A percentile compares a stretch with the other conserved stretches of the same genome.
phyloP scores from a whole-genome alignment of 78 protist species.

The Dictyostelium firmibasis region DNA sequence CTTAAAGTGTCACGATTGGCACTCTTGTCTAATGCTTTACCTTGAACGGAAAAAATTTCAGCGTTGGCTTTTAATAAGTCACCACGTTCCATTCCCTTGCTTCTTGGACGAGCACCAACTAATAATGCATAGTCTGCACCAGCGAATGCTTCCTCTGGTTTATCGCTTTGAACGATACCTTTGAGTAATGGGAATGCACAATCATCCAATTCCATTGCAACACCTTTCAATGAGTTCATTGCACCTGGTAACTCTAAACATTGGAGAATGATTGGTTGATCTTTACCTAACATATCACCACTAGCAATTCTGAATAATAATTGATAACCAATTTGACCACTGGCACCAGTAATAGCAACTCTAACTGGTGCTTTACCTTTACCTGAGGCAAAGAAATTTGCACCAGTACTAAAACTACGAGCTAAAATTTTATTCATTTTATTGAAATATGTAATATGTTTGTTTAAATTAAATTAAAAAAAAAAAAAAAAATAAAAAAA shows the following conservation, averaged over 20 bases:
- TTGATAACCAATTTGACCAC: conserved; percentile 83
- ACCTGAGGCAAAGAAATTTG: conserved; percentile 36
- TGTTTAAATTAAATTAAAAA: background rate
- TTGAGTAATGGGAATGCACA: conserved; percentile 81
- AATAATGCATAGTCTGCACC: conserved; percentile 86
- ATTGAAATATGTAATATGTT: background rate
- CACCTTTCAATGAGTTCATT: conserved; percentile 82
- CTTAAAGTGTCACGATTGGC: conserved; percentile 68
- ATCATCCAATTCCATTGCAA: conserved; percentile 81
- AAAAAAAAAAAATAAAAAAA: background rate
- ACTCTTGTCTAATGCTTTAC: conserved; percentile 70
- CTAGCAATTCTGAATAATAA: conserved; percentile 75
- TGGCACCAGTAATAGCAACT: conserved; percentile 83
- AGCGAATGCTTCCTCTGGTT: conserved; percentile 75
- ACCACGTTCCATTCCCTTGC: conserved; percentile 82
- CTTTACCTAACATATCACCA: conserved; percentile 85
- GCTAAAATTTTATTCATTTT: background rate
- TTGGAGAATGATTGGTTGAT: conserved; percentile 86
- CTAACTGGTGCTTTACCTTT: conserved; percentile 68
- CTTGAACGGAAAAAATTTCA: conserved; percentile 93
- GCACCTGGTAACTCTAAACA: conserved; percentile 79
- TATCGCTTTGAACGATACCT: conserved; percentile 79
- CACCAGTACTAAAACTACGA: background rate
- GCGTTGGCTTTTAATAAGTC: conserved; percentile 86
- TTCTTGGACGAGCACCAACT: conserved; percentile 97